Evolutionary conservation across 2,329 filamentous ascomycete species (phyloP).

Genomic region (Talaromyces sp.): DNA sequence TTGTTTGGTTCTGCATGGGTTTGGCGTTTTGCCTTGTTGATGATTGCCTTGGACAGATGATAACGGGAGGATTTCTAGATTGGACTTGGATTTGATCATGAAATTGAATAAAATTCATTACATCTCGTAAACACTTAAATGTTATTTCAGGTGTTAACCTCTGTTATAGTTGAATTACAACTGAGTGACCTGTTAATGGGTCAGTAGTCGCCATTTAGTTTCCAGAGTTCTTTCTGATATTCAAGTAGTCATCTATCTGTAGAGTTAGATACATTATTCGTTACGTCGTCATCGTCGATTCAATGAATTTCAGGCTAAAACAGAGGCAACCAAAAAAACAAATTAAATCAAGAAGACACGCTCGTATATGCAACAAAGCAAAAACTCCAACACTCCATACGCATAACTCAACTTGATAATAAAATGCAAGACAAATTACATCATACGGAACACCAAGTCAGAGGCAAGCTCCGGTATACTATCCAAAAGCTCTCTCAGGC

Average conservation of each 20-base stretch:
- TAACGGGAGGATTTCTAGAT: neutral
- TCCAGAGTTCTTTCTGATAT: neutral
- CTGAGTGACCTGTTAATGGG: no score
- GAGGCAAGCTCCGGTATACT: conserved; percentile 34
- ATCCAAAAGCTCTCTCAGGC: conserved; percentile 32
- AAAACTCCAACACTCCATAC: neutral
- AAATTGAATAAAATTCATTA: neutral
- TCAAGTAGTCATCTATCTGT: neutral
- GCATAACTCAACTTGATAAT: neutral
- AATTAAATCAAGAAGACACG: neutral
- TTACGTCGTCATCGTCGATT: neutral
- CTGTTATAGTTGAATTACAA: neutral
- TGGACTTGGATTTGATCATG: neutral
- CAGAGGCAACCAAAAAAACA: neutral
- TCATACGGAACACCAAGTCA: conserved; percentile 38
- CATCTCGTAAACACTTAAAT: neutral
- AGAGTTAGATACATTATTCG: neutral
- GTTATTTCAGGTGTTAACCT: neutral
- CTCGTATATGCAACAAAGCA: neutral
- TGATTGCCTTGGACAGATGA: neutral
- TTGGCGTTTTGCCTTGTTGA: neutral
- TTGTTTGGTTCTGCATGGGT: neutral
- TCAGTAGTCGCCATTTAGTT: neutral
- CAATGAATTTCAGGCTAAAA: neutral
- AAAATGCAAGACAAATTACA: conserved; percentile 1